A percentile compares a stretch with the other conserved stretches of the same genome.
phyloP scores from a whole-genome alignment of 495 filamentous ascomycete genomes.

The Podospora pseudocomata region DNA sequence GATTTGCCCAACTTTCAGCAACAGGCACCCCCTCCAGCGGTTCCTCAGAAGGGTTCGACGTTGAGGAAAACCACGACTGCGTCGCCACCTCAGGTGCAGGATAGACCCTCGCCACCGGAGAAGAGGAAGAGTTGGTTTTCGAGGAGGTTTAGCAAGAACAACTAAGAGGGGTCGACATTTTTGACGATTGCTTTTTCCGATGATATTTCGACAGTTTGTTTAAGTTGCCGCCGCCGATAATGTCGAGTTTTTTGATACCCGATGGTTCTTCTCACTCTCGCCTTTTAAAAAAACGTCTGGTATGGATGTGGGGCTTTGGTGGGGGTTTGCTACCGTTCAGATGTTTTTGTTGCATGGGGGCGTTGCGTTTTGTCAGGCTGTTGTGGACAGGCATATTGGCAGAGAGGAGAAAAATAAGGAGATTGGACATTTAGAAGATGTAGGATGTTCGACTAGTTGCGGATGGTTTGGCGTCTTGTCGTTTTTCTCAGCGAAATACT shows the following conservation, averaged over 20 bases:
- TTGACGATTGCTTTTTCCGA: conserved; percentile 2
- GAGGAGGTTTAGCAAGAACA: conserved; percentile 70
- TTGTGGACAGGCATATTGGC: not conserved
- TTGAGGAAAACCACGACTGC: conserved; percentile 32
- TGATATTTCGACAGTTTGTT: not conserved
- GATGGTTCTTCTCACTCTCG: not conserved
- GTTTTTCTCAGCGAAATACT: not conserved
- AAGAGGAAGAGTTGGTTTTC: conserved; percentile 90
- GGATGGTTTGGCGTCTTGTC: not conserved
- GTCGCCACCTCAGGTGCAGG: conserved; percentile 23
- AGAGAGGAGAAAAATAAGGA: not conserved
- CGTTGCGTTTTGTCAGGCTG: not conserved
- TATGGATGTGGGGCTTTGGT: conserved; percentile 2
- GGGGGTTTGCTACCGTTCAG: no score
- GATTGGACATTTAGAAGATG: conserved; percentile 14
- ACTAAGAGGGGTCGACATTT: conserved; percentile 21
- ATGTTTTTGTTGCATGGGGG: no score
- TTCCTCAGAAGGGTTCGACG: conserved; percentile 30
- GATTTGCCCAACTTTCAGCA: conserved; percentile 13
- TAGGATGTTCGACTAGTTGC: conserved; percentile 1
- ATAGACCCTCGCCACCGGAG: conserved; percentile 46
- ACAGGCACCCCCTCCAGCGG: conserved; percentile 37
- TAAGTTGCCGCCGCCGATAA: not conserved
- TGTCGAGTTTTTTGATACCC: not conserved
- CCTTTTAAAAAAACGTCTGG: not conserved